A percentile compares a stretch with the other conserved stretches of the same genome.
Conservation (phyloP, 208 protist species). For the Acanthamoeba triangularis region DNA sequence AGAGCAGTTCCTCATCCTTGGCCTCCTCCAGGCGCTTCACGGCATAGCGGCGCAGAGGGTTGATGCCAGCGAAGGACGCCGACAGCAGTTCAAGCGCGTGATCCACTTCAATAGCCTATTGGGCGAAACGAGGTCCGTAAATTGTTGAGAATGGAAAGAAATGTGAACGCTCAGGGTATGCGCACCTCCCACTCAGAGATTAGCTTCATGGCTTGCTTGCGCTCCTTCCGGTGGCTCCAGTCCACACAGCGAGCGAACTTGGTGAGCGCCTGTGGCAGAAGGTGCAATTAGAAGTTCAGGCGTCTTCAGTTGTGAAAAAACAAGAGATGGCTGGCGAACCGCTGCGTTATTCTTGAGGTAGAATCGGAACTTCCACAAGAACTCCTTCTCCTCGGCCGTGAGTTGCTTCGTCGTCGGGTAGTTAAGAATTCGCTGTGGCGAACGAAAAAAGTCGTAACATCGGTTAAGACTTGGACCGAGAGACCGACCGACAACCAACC, state of each 20-base stretch:
- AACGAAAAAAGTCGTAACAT: constrained; percentile 80
- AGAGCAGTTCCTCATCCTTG: constrained; percentile 84
- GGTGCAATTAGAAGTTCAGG: background rate
- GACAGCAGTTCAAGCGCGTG: constrained; percentile 85
- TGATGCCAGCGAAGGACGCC: constrained; percentile 74
- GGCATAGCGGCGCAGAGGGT: constrained; percentile 84
- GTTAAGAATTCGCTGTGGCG: constrained; percentile 90
- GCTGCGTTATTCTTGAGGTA: constrained; percentile 89
- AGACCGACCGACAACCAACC: background rate
- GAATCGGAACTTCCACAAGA: constrained; percentile 96
- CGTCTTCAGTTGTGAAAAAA: background rate
- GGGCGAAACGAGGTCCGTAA: background rate
- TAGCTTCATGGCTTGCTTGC: constrained; percentile 90
- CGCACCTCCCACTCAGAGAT: constrained; percentile 87
- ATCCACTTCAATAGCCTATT: constrained; percentile 78
- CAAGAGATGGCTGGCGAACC: background rate
- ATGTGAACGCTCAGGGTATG: background rate
- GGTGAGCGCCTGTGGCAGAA: constrained; percentile 90
- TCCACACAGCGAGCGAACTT: constrained; percentile 96
- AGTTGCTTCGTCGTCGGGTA: constrained; percentile 88
- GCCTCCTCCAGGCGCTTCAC: constrained; percentile 79
- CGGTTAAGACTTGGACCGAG: constrained; percentile 27
- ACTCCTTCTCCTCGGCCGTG: constrained; percentile 92
- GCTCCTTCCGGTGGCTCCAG: constrained; percentile 92
- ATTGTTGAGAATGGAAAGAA: too few relatives aligned